Base-by-base conservation (phyloP, 768 basidiomycete species). In the Hypholoma fasciculare region DNA sequence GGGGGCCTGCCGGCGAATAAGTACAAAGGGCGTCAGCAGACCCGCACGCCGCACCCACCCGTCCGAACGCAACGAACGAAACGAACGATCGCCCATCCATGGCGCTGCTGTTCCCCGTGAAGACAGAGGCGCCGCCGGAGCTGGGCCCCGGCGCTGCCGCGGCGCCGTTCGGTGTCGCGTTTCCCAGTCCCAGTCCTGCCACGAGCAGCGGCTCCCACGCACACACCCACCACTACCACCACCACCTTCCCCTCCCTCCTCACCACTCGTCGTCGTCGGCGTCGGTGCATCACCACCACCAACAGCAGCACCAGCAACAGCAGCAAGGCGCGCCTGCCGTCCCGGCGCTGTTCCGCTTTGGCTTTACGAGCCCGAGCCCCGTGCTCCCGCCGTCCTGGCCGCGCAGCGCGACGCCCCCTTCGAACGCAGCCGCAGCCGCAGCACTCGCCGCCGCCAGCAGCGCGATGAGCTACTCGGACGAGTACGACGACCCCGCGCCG, bases 401-500 rank as follows among this genome's bases (percentile, higher is more conserved):
- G 27, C 40, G 39, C 30, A 26, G 38, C 19, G 38, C 14, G 38
- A 43, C 9, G 52, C 52, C 20, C 51, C 19, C 37, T 7, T 23
- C 19, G 38, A 14, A 19, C 19, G 16, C n/a, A n/a, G n/a, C 38
- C 38, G 19, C 37, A 37, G 38, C 8, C 2, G 5, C 52, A 14
- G 37, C 19, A 4, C 34, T 19, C 52, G 42, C 38, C 27, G 26
- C 38, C 20, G 23, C 49, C 62, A 57, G 67, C 62, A 57, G 67
- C 59, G 43, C 65, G 70, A 59, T 82, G 66, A 73, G 81, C 19
- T 84, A 84, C 68, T 74, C 72, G 39, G 86, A 88, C 63, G 87
- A 87, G 20, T 87, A 86, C 67, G 87, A 87, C 57, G 85, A 88
- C 60, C 71, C 74, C 16, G 75, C 81, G 49, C 85, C 87, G 11